phyloP scores from a whole-genome alignment of 331 rosid genomes.

The Malus hybrid region DNA sequence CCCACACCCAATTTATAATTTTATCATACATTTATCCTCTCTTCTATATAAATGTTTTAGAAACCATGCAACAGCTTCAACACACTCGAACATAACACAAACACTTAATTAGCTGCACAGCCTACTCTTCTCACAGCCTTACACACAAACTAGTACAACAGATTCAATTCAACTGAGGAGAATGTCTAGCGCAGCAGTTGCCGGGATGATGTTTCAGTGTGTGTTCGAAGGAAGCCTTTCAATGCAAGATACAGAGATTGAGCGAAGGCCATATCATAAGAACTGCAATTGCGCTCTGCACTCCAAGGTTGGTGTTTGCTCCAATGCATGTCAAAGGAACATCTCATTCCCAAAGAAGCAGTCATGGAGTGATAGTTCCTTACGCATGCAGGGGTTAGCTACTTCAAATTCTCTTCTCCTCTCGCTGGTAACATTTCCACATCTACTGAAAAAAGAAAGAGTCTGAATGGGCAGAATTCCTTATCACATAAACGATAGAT shows the following conservation, averaged over 20 bases:
- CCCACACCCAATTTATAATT: neutral
- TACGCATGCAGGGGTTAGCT: neutral
- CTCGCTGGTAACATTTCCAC: neutral
- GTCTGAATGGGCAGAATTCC: neutral
- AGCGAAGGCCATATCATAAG: slow-evolving; percentile 49
- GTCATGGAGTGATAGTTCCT: neutral
- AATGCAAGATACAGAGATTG: slow-evolving; percentile 27
- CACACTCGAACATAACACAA: neutral
- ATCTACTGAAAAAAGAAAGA: neutral
- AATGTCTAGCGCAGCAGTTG: slow-evolving; percentile 26
- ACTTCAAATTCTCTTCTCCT: neutral
- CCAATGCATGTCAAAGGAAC: slow-evolving; percentile 10
- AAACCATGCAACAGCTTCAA: neutral
- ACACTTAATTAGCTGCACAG: neutral
- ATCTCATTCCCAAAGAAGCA: slow-evolving; percentile 26
- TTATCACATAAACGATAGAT: neutral
- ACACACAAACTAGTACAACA: neutral
- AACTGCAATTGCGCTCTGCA: slow-evolving; percentile 48
- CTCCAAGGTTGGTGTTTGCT: slow-evolving; percentile 4
- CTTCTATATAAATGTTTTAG: neutral
- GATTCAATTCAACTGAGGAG: neutral
- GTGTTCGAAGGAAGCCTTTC: slow-evolving; percentile 43
- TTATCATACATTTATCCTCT: too few species aligned
- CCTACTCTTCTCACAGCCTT: neutral
- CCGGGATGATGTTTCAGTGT: slow-evolving; percentile 24